phyloP scores from a whole-genome alignment of 176 grass and related monocot genomes.

The Metroxylon sagu region DNA sequence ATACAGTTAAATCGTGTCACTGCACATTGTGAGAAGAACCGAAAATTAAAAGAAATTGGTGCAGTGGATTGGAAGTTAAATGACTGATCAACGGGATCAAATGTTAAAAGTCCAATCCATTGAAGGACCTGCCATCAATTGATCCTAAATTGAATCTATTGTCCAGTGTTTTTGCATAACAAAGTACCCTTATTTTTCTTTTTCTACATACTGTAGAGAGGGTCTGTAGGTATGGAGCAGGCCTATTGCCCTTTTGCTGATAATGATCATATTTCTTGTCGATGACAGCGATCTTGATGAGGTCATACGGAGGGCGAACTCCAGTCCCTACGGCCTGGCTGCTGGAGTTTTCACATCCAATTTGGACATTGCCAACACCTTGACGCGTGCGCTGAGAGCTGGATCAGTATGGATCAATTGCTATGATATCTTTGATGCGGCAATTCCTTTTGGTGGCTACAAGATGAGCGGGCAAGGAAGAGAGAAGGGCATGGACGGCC shows the following conservation, averaged over 20 bases:
- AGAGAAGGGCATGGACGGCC: conserved; percentile 71
- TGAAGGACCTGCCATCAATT: too few relatives aligned
- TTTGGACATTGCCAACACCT: conserved; percentile 57
- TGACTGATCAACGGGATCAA: too few relatives aligned
- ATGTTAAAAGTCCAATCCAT: too few relatives aligned
- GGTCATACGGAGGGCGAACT: conserved; percentile 64
- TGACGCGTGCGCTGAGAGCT: conserved; percentile 47
- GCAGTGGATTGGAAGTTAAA: too few relatives aligned
- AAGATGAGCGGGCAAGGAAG: conserved; percentile 87
- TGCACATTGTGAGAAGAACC: too few relatives aligned
- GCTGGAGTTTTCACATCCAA: conserved; percentile 78
- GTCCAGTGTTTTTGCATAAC: too few relatives aligned
- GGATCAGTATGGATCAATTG: conserved; percentile 81
- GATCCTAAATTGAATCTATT: too few relatives aligned
- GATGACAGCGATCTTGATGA: conserved; percentile 45
- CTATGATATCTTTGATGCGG: conserved; percentile 76
- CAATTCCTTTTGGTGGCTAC: conserved; percentile 84
- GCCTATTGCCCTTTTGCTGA: not conserved
- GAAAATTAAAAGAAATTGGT: too few relatives aligned
- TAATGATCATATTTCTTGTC: not conserved
- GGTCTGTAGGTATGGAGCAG: too few relatives aligned
- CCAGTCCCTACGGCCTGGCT: conserved; percentile 46
- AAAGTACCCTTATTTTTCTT: too few relatives aligned
- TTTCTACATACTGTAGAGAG: too few relatives aligned
- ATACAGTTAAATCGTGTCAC: too few relatives aligned